These are phyloP conservation scores for Chalciporus sphaerocephalus DNA, from an alignment of 768 basidiomycete genomes.

Conservation along the genomic window DNA sequence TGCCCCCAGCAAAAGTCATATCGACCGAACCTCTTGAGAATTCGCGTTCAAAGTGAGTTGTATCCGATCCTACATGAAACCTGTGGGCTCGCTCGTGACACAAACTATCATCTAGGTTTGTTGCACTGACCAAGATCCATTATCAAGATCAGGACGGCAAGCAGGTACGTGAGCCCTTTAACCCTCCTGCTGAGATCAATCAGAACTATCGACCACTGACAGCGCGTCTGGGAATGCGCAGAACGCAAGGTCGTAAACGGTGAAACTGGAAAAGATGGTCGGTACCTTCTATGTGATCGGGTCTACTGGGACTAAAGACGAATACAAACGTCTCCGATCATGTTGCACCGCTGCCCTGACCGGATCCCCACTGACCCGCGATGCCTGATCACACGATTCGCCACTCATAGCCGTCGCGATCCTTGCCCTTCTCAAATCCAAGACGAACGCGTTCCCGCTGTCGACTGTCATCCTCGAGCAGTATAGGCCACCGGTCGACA, in stretches of 20 bases:
- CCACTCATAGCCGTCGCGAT: slow-evolving; percentile 69
- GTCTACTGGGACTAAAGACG: not conserved
- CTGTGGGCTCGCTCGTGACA: not conserved
- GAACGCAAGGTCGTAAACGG: slow-evolving; percentile 80
- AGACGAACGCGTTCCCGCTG: slow-evolving; percentile 61
- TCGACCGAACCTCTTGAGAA: slow-evolving; percentile 48
- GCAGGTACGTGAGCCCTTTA: slow-evolving; percentile 42
- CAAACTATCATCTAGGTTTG: slow-evolving; percentile 53
- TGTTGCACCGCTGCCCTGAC: not conserved
- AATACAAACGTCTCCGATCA: not conserved
- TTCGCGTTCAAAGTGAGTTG: slow-evolving; percentile 55
- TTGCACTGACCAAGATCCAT: slow-evolving; percentile 75
- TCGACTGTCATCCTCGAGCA: slow-evolving; percentile 89
- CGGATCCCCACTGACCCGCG: not conserved
- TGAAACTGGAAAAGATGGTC: slow-evolving; percentile 78
- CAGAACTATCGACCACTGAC: not conserved
- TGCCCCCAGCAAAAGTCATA: slow-evolving; percentile 48
- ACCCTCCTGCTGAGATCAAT: not conserved
- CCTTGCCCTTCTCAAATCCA: slow-evolving; percentile 73
- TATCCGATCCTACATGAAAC: not conserved
- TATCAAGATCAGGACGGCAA: slow-evolving; percentile 77
- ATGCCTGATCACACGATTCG: too few species aligned
- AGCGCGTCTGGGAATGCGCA: slow-evolving; percentile 90
- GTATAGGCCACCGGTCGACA: slow-evolving; percentile 83
- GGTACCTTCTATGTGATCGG: slow-evolving; percentile 1